Percentiles rank a stretch among this genome's conserved stretches.
Evolutionary conservation across 2,329 filamentous ascomycete species (phyloP).

Genomic region (Apiospora kogelbergensis): DNA sequence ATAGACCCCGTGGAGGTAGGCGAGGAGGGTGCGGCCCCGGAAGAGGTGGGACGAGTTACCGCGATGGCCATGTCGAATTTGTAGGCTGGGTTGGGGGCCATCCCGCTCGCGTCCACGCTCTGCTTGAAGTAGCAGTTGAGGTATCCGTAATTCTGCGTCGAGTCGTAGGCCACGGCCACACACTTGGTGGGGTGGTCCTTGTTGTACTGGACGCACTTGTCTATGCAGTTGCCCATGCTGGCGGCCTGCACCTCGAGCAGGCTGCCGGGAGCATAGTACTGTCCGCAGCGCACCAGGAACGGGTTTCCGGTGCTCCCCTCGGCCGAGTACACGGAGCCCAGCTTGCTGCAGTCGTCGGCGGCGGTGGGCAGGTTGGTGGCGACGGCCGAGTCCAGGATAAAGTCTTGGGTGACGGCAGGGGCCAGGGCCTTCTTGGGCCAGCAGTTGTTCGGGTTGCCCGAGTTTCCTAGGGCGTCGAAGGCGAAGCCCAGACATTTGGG

Average conservation of each 20-base stretch:
- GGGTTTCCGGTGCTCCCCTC: neutral
- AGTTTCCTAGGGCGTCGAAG: neutral
- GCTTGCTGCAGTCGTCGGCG: neutral
- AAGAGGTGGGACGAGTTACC: neutral
- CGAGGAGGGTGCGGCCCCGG: too few relatives aligned
- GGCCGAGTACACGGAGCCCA: neutral
- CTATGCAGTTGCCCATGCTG: neutral
- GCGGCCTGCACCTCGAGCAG: neutral
- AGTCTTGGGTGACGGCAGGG: neutral
- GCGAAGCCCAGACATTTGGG: neutral
- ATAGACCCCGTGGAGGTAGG: neutral
- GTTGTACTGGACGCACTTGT: neutral
- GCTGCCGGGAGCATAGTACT: neutral
- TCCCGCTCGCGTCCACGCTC: neutral
- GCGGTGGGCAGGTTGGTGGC: neutral
- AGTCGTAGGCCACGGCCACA: neutral
- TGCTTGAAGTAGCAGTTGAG: constrained; percentile 2
- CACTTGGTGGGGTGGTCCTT: neutral
- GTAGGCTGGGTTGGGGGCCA: neutral
- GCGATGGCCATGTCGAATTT: neutral
- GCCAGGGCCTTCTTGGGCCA: neutral
- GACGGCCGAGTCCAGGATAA: neutral
- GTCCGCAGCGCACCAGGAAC: neutral
- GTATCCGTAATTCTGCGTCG: neutral
- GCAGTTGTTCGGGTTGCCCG: neutral